phyloP scores from a whole-genome alignment of 1,139 yeast species.

The Pichia sp. region DNA sequence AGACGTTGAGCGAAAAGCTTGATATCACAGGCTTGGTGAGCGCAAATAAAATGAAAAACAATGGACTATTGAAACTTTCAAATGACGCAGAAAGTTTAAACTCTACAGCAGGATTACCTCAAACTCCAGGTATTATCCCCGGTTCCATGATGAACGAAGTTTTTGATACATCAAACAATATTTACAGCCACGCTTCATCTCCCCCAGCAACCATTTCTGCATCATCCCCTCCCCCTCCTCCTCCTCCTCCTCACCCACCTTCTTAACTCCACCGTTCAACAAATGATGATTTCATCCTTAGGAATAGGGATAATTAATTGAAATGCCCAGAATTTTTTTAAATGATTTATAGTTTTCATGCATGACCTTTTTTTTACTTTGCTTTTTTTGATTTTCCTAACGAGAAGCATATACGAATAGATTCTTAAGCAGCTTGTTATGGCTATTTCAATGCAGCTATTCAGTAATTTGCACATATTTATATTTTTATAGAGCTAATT shows the following conservation, averaged over 20 bases:
- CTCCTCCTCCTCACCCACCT: background rate
- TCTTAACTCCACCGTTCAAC: background rate
- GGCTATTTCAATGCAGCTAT: background rate
- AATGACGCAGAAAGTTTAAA: background rate
- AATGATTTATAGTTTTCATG: background rate
- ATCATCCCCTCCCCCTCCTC: background rate
- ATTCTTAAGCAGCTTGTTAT: background rate
- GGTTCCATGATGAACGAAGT: slow-evolving; percentile 16
- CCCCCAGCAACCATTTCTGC: background rate
- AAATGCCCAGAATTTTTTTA: background rate
- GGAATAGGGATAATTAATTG: background rate
- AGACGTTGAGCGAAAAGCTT: slow-evolving; percentile 17
- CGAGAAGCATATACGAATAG: no score
- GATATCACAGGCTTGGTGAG: slow-evolving; percentile 8
- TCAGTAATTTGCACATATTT: background rate
- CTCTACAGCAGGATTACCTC: slow-evolving; percentile 9
- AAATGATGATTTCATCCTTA: background rate
- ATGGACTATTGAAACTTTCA: slow-evolving; percentile 6
- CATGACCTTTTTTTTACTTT: background rate
- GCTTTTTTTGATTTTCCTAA: background rate
- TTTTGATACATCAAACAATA: slow-evolving; percentile 4
- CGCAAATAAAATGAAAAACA: background rate
- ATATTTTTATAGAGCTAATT: background rate
- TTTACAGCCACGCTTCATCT: background rate
- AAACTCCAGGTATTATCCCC: slow-evolving; percentile 22